Evolutionary conservation across 208 protist genomes (phyloP), one percentile per base, ranked within the genome.

Genomic region (Acanthamoeba rhysodes): DNA sequence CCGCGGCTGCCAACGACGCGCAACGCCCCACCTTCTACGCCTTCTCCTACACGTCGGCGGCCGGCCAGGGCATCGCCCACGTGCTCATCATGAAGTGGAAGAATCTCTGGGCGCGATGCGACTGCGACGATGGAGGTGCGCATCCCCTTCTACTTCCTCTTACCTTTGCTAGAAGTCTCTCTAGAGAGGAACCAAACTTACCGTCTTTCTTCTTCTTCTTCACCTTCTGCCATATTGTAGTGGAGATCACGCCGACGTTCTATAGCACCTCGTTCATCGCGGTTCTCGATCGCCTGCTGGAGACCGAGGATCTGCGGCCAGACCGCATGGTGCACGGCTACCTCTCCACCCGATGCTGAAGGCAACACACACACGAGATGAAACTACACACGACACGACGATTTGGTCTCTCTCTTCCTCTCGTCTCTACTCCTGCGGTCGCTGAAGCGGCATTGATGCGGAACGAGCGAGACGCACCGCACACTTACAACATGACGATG

Each of bases 61-160:
- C 76, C 48, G 48, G 16, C 41, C 76, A 76, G 76, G 48, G 45
- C 16, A 57, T 85, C n/a, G 37, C 76, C 20, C 76, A 85, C 76
- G 76, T 85, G 5, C 76, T 85, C 22, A 85, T 85, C 48, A 85
- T 85, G 76, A 85, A 85, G 76, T 85, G 76, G 76, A 85, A 85
- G 76, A 85, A 85, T 45, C 76, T 85, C 45, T 85, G 76, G 76
- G 76, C 76, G 9, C 37, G 76, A 34, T 85, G 76, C 29, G 76
- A 85, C 48, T 85, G 76, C 48, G 41, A 85, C 34, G 76, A 85
- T 57, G 76, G 76, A 59, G 76, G 76, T 85, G 45, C 76, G 62
- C 45, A 50, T 12, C 48, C 20, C 22, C 45, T 57, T 32, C n/a
- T 53, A n/a, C n/a, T 8, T 34, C 76, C 6, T 16, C 50, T 57